These are phyloP conservation scores for Volvox africanus DNA, from an alignment of 139 green algal species.

Conservation along the genomic window DNA sequence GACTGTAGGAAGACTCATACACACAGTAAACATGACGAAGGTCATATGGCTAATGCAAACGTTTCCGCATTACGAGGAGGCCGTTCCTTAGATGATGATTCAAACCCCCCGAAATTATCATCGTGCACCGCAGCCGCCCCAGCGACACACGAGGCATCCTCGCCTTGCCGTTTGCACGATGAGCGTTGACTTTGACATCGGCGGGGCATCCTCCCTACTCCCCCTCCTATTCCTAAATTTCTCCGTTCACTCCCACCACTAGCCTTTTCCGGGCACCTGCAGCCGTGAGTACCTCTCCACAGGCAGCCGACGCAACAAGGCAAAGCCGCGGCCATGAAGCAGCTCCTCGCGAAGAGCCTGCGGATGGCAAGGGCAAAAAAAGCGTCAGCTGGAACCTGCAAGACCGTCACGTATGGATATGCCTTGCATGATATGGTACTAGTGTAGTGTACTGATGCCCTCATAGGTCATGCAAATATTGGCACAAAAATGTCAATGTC, in stretches of 20 bases:
- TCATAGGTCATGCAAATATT: not conserved
- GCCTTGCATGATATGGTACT: not conserved
- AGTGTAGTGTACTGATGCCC: too few species aligned
- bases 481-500: not conserved
- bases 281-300: conserved; percentile 14
- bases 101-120: not conserved
- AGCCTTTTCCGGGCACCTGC: not conserved
- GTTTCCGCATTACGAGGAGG: too few species aligned
- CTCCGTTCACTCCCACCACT: not conserved
- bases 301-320: conserved; percentile 30
- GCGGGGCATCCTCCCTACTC: too few species aligned
- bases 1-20: too few species aligned
- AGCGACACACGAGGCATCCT: not conserved
- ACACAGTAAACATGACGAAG: too few species aligned
- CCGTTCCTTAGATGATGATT: not conserved
- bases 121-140: not conserved
- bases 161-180: not conserved
- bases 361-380: too few species aligned
- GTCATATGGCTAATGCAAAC: too few species aligned
- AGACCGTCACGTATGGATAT: not conserved
- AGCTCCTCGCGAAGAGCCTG: conserved; percentile 3
- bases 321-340: conserved; percentile 26
- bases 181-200: too few species aligned
- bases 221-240: not conserved
- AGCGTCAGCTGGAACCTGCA: not conserved